phyloP scores from a whole-genome alignment of 257 asterid genomes.

The Penstemon davidsonii region DNA sequence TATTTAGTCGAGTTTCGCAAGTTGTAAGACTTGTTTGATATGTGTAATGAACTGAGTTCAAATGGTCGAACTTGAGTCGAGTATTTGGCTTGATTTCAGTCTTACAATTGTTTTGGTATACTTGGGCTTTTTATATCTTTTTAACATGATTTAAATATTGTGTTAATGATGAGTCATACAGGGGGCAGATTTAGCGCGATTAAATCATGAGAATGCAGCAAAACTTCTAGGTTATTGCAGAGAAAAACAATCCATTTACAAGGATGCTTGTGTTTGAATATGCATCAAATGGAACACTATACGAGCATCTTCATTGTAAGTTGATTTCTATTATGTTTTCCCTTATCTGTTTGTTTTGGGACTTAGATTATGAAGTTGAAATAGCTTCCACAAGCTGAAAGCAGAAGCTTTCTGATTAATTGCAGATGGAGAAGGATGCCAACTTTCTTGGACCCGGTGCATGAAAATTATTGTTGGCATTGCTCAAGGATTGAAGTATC shows the following conservation, averaged over 20 bases:
- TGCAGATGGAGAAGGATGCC: conserved; percentile 92
- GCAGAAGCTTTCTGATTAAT: conserved; percentile 1
- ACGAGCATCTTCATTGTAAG: conserved; percentile 97
- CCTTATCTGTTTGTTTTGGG: conserved; percentile 1
- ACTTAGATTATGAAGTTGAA: not conserved
- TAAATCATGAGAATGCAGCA: conserved; percentile 69
- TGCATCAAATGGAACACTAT: conserved; percentile 91
- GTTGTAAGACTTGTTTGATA: too few species aligned
- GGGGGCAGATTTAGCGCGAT: conserved; percentile 90
- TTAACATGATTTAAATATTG: conserved; percentile 9
- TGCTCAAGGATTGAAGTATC: conserved; percentile 79
- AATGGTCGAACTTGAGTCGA: too few species aligned
- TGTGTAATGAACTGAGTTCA: too few species aligned
- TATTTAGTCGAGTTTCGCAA: too few species aligned
- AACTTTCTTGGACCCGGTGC: conserved; percentile 90
- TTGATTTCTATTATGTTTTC: not conserved
- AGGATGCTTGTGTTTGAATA: conserved; percentile 94
- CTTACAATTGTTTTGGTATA: not conserved
- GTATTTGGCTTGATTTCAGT: too few species aligned
- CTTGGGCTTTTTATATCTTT: not conserved
- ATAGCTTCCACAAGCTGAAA: conserved; percentile 15
- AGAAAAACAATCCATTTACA: conserved; percentile 76
- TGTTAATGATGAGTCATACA: conserved; percentile 24
- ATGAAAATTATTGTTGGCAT: conserved; percentile 88
- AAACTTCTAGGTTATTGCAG: conserved; percentile 84